Conservation (phyloP, 2,329 filamentous ascomycete genomes). For the Aspergillus sergii region DNA sequence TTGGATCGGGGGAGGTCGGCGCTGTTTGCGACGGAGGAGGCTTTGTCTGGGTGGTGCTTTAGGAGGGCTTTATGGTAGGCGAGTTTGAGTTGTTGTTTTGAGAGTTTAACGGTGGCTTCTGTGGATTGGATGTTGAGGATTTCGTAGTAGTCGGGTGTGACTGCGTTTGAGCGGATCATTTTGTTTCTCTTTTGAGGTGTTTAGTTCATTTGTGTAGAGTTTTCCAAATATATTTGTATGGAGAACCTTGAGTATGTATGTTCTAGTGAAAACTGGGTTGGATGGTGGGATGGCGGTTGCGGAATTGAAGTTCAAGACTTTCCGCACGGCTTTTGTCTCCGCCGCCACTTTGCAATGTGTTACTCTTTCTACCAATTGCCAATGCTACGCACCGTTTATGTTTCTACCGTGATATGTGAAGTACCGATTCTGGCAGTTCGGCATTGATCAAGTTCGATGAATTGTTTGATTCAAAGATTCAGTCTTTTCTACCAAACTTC, state of each 20-base stretch:
- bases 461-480: background rate
- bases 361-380: background rate
- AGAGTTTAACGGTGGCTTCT: slow-evolving; percentile 24
- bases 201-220: background rate
- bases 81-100: slow-evolving; percentile 50
- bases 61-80: slow-evolving; percentile 62
- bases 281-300: background rate
- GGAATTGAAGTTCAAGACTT: slow-evolving; percentile 1
- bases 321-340: background rate
- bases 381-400: background rate
- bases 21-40: slow-evolving; percentile 19
- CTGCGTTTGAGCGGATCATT: slow-evolving; percentile 19
- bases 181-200: background rate
- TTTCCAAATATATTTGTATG: background rate
- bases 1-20: background rate
- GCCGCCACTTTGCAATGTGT: background rate
- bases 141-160: slow-evolving; percentile 38
- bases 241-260: background rate
- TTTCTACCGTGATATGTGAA: background rate
- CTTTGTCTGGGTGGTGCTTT: slow-evolving; percentile 62
- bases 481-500: background rate
- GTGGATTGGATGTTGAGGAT: slow-evolving; percentile 43
- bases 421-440: background rate
- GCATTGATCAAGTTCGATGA: background rate
- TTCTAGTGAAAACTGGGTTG: background rate